phyloP scores from a whole-genome alignment of 78 protist genomes.

The Andalucia godoyi region DNA sequence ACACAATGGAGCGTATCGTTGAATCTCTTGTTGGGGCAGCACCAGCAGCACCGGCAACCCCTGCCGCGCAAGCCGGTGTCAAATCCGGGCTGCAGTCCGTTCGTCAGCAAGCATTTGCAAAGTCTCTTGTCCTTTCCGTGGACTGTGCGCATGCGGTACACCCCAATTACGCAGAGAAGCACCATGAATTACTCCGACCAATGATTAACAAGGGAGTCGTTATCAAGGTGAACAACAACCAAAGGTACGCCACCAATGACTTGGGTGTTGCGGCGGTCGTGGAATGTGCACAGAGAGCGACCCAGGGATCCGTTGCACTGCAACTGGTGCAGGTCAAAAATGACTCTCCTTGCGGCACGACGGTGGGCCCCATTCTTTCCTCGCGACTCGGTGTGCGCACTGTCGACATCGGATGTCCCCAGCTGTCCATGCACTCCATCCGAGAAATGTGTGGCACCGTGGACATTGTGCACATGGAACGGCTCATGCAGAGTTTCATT shows the following conservation, averaged over 20 bases:
- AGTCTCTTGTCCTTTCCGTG: slow-evolving; percentile 58
- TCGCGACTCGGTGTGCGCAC: slow-evolving; percentile 47
- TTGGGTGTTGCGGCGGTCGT: slow-evolving; percentile 53
- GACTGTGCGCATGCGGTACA: slow-evolving; percentile 95
- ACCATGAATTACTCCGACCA: slow-evolving; percentile 80
- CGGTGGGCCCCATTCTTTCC: slow-evolving; percentile 67
- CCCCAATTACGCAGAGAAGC: slow-evolving; percentile 82
- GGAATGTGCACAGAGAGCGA: slow-evolving; percentile 16
- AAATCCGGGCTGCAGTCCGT: neutral
- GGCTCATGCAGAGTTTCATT: no score
- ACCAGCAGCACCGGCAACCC: neutral
- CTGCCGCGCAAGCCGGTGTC: neutral
- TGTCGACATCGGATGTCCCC: slow-evolving; percentile 85
- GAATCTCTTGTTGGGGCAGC: neutral
- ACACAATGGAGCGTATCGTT: slow-evolving; percentile 41
- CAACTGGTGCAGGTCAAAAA: slow-evolving; percentile 71
- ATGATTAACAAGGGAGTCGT: slow-evolving; percentile 69
- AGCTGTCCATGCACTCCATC: slow-evolving; percentile 85
- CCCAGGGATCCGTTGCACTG: slow-evolving; percentile 45
- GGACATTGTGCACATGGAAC: no score
- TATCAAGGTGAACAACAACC: slow-evolving; percentile 81
- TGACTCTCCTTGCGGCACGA: slow-evolving; percentile 88
- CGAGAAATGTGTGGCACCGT: slow-evolving; percentile 39
- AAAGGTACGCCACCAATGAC: slow-evolving; percentile 81
- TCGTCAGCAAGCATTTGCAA: slow-evolving; percentile 13